Base-by-base conservation (phyloP, 495 filamentous ascomycete genomes). In the Aspergillus campestris region DNA sequence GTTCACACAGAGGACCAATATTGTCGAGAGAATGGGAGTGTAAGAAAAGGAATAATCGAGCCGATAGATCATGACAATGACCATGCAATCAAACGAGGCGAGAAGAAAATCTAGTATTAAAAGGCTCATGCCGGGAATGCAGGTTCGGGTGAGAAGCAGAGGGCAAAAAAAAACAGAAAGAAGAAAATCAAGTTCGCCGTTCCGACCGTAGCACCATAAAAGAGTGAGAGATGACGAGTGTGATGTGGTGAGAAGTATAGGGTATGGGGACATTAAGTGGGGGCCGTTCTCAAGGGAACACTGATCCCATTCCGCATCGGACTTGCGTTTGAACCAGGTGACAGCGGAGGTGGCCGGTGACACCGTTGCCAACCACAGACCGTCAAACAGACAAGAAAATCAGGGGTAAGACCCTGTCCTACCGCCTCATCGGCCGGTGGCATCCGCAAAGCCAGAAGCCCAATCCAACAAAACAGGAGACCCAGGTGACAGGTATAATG, bases 181-280 rank as follows among this genome's bases (percentile, higher is more conserved):
- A 50, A 48, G 43, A 52, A 49, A 52, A 50, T 59, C 45, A 60
- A 60, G 50, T 64, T 67, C 60, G 67, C 64, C 67, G 59, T 66
- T 67, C 63, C 60, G 55, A 68, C 65, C 67, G 59, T 68, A 59
- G 63, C 63, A 69, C 67, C 67, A 61, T 70, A 58, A 65, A 66
- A 56, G 60, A 66, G 55, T 62, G 67, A 51, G 49, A 34, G 46
- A 47, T 48, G 32, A 38, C 33, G 42, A 41, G 45, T 33, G 34
- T 39, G 31, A 54, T 47, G 42, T 48, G 37, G 47, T 47, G 31
- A 28, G 27, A 35, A 27, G 15, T 12, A 45, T 34, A 48, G 44
- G 45, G 31, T 29, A 45, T 40, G 41, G 44, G 38, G 40, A 31
- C 33, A 42, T 43, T 39, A 45, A 51, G 38, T 32, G 38, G 49